These are phyloP conservation scores for Termitomyces sp. DNA, from an alignment of 768 basidiomycete genomes.

Conservation along the genomic window DNA sequence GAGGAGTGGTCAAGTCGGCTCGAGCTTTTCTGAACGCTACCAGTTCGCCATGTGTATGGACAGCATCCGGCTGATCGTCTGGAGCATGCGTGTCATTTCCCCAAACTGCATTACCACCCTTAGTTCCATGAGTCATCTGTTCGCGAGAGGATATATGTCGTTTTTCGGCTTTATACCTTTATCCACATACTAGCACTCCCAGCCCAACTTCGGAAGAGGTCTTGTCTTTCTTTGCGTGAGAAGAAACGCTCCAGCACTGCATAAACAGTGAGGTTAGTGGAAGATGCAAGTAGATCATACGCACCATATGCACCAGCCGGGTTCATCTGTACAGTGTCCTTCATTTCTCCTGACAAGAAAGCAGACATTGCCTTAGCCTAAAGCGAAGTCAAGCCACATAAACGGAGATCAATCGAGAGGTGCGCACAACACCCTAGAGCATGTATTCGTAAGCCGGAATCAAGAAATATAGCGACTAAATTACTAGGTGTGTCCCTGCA, in stretches of 20 bases:
- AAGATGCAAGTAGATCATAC: constrained; percentile 6
- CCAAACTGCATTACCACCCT: constrained; percentile 86
- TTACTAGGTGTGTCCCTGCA: constrained; percentile 80
- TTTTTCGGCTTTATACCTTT: constrained; percentile 48
- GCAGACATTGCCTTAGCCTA: constrained; percentile 94
- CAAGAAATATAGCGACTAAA: background rate
- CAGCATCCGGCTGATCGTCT: constrained; percentile 55
- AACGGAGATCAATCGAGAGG: background rate
- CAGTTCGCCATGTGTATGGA: constrained; percentile 73
- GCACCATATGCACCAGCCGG: constrained; percentile 73
- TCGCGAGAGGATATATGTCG: background rate
- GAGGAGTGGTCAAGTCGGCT: constrained; percentile 14
- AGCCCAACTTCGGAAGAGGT: constrained; percentile 91
- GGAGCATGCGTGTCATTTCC: constrained; percentile 71
- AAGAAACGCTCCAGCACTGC: constrained; percentile 85
- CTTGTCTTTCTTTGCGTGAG: constrained; percentile 81
- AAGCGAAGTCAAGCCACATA: background rate
- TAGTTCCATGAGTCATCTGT: background rate
- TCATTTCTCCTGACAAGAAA: constrained; percentile 93
- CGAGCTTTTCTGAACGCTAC: constrained; percentile 63
- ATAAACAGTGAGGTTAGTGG: background rate
- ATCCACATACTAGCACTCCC: constrained; percentile 94
- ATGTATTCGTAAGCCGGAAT: background rate
- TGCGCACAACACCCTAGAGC: constrained; percentile 65
- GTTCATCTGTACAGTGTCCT: constrained; percentile 83